A percentile compares a stretch with the other conserved stretches of the same genome.
These are phyloP conservation scores for Aegilops speltoides DNA, from an alignment of 176 grass and related monocot species.

Conservation along the genomic window DNA sequence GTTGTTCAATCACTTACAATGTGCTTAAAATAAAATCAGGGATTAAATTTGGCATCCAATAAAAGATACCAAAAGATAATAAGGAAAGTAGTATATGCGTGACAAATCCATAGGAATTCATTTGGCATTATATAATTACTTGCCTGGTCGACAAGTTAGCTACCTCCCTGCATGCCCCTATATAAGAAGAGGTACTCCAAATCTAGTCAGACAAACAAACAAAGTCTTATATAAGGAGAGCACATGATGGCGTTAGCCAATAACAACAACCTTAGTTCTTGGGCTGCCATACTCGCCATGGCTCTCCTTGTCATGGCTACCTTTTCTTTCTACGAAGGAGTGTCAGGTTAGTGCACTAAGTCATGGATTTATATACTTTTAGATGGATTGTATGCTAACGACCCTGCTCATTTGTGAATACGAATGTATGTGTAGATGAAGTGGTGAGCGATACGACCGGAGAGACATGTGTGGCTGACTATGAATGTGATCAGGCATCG, in stretches of 20 bases:
- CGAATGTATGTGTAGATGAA: neutral
- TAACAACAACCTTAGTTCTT: neutral
- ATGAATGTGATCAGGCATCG: neutral
- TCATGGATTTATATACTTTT: neutral
- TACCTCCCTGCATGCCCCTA: neutral
- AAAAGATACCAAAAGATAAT: neutral
- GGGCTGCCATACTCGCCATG: neutral
- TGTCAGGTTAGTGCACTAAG: neutral
- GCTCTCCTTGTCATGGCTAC: neutral
- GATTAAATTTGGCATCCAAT: neutral
- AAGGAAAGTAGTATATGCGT: neutral
- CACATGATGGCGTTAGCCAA: neutral
- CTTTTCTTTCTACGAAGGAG: neutral
- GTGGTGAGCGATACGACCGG: neutral
- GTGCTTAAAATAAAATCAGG: neutral
- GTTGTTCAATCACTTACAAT: neutral
- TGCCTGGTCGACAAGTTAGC: neutral
- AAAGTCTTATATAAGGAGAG: neutral
- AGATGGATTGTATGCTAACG: neutral
- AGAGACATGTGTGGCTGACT: neutral
- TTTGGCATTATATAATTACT: neutral
- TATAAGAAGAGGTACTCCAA: neutral
- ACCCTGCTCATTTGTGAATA: neutral
- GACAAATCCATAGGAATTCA: neutral
- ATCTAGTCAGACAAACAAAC: neutral